phyloP scores from a whole-genome alignment of 305 asterid species.

The Fraxinus ornus region DNA sequence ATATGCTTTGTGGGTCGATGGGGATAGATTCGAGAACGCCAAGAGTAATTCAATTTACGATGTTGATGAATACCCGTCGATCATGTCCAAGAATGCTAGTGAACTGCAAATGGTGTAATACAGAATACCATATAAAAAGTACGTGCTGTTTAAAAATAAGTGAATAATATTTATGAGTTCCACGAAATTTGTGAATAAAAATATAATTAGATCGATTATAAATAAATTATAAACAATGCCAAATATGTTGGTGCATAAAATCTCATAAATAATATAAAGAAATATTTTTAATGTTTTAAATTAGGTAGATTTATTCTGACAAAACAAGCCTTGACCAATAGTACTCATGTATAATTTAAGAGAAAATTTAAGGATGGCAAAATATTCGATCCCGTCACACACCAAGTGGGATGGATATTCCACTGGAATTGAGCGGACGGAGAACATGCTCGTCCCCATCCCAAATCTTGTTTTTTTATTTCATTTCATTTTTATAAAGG shows the following conservation, averaged over 20 bases:
- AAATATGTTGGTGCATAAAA: too few relatives aligned
- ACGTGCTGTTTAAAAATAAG: too few relatives aligned
- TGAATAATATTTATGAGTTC: too few relatives aligned
- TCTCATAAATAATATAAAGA: background rate
- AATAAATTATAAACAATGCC: too few relatives aligned
- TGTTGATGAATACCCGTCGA: slow-evolving; percentile 48
- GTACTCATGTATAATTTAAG: background rate
- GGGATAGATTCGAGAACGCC: slow-evolving; percentile 31
- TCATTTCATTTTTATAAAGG: too few relatives aligned
- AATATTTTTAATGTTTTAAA: background rate
- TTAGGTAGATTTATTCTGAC: background rate
- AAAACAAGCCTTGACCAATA: background rate
- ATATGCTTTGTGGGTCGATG: slow-evolving; percentile 33
- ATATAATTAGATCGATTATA: too few relatives aligned
- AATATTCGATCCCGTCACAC: background rate
- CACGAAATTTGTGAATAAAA: too few relatives aligned
- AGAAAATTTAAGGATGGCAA: background rate
- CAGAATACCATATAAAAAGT: too few relatives aligned
- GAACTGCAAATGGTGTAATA: slow-evolving; percentile 36
- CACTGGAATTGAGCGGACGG: background rate
- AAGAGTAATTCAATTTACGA: slow-evolving; percentile 43
- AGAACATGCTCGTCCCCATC: too few relatives aligned
- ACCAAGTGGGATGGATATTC: background rate
- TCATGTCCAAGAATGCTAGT: slow-evolving; percentile 30
- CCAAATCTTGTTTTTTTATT: too few relatives aligned